A percentile compares a stretch with the other conserved stretches of the same genome.
Conservation (phyloP, 2,329 filamentous ascomycete genomes). For the Fusarium acutatum region DNA sequence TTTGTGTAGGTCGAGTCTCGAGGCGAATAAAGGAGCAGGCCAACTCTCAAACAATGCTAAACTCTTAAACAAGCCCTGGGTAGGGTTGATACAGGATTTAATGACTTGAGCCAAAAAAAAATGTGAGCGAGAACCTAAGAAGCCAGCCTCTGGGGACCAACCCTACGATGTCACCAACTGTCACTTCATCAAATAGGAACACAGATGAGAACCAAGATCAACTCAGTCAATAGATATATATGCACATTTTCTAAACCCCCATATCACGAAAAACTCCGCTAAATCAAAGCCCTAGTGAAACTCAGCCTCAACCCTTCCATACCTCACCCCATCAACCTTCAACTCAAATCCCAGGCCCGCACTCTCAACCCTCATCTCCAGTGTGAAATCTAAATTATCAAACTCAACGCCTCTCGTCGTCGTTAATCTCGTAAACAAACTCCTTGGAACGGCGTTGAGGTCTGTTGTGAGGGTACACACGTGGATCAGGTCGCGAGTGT, state of each 20-base stretch:
- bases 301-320: slow-evolving; percentile 80
- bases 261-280: neutral
- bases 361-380: slow-evolving; percentile 85
- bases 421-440: slow-evolving; percentile 77
- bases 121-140: neutral
- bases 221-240: neutral
- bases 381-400: slow-evolving; percentile 81
- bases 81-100: too few species aligned
- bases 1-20: neutral
- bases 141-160: neutral
- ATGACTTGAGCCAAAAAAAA: too few species aligned
- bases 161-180: too few species aligned
- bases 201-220: neutral
- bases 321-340: slow-evolving; percentile 79
- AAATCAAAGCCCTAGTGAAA: slow-evolving; percentile 61
- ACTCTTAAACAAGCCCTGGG: too few species aligned
- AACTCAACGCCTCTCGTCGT: slow-evolving; percentile 84
- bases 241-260: slow-evolving; percentile 1
- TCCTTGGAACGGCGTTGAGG: slow-evolving; percentile 76
- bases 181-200: neutral
- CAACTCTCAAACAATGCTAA: neutral
- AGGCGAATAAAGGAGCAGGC: neutral
- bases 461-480: slow-evolving; percentile 86
- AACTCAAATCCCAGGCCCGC: slow-evolving; percentile 80
- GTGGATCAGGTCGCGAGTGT: slow-evolving; percentile 70